Evolutionary conservation across 176 grass and related monocot species (phyloP), one percentile per base, ranked within the genome.

Genomic region (Echinochloa phyllopogon): DNA sequence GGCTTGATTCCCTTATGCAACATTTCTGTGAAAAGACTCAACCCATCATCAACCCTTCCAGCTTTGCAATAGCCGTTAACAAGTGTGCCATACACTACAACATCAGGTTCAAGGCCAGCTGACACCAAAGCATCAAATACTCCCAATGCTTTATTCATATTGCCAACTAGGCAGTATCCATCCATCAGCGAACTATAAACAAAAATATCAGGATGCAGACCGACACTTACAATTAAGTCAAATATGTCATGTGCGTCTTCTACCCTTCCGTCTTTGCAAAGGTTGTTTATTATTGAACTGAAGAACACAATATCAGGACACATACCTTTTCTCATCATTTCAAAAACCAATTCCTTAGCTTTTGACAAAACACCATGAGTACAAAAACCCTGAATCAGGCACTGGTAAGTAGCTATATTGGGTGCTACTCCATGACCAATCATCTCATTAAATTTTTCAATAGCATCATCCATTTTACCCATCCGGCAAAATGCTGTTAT

Each of bases 261-360:
- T 83, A 67, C 65, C 44, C 29, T 65, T 55, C 89, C 86, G 14
- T 77, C 25, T 45, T 56, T 85, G 65, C 55, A 83, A 27, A 81
- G 65, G 1, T n/a, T 84, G 41, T 76, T 49, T 69, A 88, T 77
- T 23, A 91, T 40, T 1, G 67, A 50, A 65, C 0, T 57, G 23
- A 85, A 79, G 48, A 56, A 87, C 0, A 36, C 21, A 37, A 21
- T 18, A 3, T 12, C 5, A 81, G 53, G 52, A 49, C 4, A 0
- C 16, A 87, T 63, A 13, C 40, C 68, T 18, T 71, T 78, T 15
- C 13, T 44, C 36, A 39, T 38, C 78, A 86, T 89, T 60, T 92
- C 83, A 47, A 37, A 61, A 41, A 81, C 41, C 43, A 92, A 53
- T 48, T 86, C 83, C 21, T 44, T 58, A 10, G 87, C 77, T 53